Conservation (phyloP, 768 basidiomycete species). For the Tylopilus vinaceipallidus region DNA sequence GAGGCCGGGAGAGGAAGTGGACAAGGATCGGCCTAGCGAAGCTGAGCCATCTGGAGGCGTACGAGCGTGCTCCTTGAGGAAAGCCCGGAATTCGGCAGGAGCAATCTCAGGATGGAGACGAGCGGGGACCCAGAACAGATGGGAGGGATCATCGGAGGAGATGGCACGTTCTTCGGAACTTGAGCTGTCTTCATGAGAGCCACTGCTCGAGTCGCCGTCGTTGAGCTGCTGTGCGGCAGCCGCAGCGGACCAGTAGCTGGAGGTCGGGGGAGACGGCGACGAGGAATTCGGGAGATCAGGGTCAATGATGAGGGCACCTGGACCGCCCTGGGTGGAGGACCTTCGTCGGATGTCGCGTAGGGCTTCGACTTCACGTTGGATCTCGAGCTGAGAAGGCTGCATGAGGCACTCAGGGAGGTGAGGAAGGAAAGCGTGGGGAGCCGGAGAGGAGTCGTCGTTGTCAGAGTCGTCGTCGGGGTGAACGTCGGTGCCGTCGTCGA, state of each 20-base stretch:
- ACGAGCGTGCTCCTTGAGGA: constrained; percentile 90
- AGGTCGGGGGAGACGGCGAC: constrained; percentile 56
- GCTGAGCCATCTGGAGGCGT: constrained; percentile 49
- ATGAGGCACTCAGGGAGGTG: constrained; percentile 31
- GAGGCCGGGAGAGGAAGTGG: constrained; percentile 48
- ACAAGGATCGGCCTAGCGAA: constrained; percentile 41
- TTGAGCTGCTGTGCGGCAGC: constrained; percentile 33
- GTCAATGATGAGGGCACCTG: constrained; percentile 82
- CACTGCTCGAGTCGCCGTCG: constrained; percentile 45
- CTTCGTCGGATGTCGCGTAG: constrained; percentile 81
- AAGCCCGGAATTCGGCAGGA: constrained; percentile 91
- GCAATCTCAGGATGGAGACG: constrained; percentile 96
- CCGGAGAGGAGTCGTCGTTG: constrained; percentile 5
- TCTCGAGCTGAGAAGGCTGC: constrained; percentile 82
- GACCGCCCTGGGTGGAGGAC: constrained; percentile 70
- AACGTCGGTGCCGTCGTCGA: not conserved
- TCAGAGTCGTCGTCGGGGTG: constrained; percentile 10
- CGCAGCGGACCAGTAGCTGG: constrained; percentile 48
- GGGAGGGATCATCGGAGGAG: constrained; percentile 75
- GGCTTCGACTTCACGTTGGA: constrained; percentile 83
- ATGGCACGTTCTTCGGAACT: constrained; percentile 32
- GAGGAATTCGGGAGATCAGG: constrained; percentile 85
- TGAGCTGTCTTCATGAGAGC: constrained; percentile 40
- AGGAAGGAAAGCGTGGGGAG: constrained; percentile 14
- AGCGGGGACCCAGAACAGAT: constrained; percentile 99